Conservation (phyloP, 257 asterid species). For the Lycium barbarum region DNA sequence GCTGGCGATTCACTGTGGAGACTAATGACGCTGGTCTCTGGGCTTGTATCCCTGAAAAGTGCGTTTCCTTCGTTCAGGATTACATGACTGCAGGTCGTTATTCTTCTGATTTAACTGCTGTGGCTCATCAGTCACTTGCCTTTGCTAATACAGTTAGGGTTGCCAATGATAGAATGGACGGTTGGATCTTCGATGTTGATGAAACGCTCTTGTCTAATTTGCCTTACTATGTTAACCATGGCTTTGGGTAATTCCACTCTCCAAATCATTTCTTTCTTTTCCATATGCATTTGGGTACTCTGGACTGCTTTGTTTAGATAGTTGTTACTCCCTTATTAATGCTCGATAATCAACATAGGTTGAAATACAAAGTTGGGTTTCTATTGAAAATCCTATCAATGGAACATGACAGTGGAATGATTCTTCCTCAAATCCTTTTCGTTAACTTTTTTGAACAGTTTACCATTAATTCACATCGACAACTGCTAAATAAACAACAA, state of each 20-base stretch:
- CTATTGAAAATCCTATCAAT: neutral
- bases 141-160: slow-evolving; percentile 50
- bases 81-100: slow-evolving; percentile 64
- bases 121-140: slow-evolving; percentile 54
- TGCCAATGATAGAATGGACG: slow-evolving; percentile 65
- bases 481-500: neutral
- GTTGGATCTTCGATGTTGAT: slow-evolving; percentile 90
- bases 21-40: slow-evolving; percentile 75
- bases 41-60: slow-evolving; percentile 53
- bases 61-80: slow-evolving; percentile 60
- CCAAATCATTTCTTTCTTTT: neutral
- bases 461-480: slow-evolving; percentile 7
- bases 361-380: neutral
- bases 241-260: slow-evolving; percentile 69
- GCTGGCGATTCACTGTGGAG: slow-evolving; percentile 88
- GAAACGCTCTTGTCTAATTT: slow-evolving; percentile 84
- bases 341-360: neutral
- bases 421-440: neutral
- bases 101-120: slow-evolving; percentile 64
- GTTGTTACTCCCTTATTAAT: too few species aligned
- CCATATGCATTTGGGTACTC: neutral
- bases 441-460: neutral
- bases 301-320: neutral
- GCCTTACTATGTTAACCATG: slow-evolving; percentile 71
- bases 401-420: neutral